phyloP scores from a whole-genome alignment of 78 protist genomes.

The Tieghemostelium lacteum region DNA sequence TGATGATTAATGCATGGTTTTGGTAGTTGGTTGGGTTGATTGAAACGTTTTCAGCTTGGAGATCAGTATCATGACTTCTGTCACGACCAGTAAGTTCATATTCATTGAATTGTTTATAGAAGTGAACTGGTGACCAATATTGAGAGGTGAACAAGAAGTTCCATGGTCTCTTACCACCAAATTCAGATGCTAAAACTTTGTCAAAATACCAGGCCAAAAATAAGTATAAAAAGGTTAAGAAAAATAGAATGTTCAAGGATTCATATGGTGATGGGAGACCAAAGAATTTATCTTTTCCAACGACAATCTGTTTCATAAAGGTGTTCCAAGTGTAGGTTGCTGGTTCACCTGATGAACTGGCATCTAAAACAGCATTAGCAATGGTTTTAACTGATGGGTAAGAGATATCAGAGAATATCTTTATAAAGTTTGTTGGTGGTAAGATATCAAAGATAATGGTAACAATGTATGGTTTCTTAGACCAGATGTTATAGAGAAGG shows the following conservation, averaged over 20 bases:
- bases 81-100: neutral
- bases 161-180: constrained; percentile 17
- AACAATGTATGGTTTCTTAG: neutral
- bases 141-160: neutral
- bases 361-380: neutral
- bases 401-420: neutral
- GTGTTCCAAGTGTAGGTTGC: too few relatives aligned
- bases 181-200: constrained; percentile 17
- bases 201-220: constrained; percentile 44
- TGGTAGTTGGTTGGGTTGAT: constrained; percentile 1
- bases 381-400: neutral
- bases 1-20: constrained; percentile 1
- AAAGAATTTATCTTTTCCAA: too few relatives aligned
- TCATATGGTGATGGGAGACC: neutral
- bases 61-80: constrained; percentile 7
- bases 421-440: neutral
- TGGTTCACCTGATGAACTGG: neutral
- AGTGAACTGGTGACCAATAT: constrained; percentile 9
- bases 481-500: neutral
- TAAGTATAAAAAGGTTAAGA: neutral
- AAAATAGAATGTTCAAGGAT: neutral
- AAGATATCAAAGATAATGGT: neutral
- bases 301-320: too few relatives aligned
- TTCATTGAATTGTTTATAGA: neutral
- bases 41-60: neutral